These are phyloP conservation scores for Auxenochlorella protothecoides DNA, from an alignment of 139 green algal genomes.

Conservation along the genomic window DNA sequence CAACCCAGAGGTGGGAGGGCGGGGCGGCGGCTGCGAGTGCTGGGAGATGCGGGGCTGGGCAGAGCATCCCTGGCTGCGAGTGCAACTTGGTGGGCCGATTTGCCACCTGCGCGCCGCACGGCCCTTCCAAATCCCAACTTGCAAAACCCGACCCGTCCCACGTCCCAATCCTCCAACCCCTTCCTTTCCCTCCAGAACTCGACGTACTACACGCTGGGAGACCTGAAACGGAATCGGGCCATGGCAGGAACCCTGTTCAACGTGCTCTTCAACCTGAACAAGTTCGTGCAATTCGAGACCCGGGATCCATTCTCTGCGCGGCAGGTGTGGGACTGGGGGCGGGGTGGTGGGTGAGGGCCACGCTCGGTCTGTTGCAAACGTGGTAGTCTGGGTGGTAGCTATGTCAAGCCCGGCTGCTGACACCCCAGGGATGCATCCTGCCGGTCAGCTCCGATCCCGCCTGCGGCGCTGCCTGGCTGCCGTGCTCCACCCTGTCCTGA, in stretches of 20 bases:
- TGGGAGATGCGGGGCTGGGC: too few relatives aligned
- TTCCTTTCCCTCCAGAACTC: conserved; percentile 6
- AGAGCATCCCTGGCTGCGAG: too few relatives aligned
- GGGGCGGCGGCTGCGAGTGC: neutral
- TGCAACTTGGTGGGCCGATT: too few relatives aligned
- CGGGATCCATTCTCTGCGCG: conserved; percentile 74
- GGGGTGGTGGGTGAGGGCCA: neutral
- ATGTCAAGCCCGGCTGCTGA: neutral
- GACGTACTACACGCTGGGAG: conserved; percentile 52
- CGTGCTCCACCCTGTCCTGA: neutral
- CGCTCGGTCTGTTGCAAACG: neutral
- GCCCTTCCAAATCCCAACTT: too few relatives aligned
- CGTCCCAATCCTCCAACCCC: too few relatives aligned
- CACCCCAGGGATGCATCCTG: neutral
- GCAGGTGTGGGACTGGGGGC: conserved; percentile 28
- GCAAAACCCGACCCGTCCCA: too few relatives aligned
- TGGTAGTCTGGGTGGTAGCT: neutral
- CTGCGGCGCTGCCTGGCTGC: neutral
- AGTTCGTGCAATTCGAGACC: conserved; percentile 98
- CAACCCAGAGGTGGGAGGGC: conserved; percentile 33
- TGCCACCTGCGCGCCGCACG: too few relatives aligned
- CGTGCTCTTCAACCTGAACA: conserved; percentile 97
- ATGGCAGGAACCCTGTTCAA: conserved; percentile 91
- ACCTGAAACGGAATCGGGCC: conserved; percentile 62
- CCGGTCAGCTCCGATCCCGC: neutral